phyloP scores from a whole-genome alignment of 169 alveolate genomes.

The Perkinsus olseni region DNA sequence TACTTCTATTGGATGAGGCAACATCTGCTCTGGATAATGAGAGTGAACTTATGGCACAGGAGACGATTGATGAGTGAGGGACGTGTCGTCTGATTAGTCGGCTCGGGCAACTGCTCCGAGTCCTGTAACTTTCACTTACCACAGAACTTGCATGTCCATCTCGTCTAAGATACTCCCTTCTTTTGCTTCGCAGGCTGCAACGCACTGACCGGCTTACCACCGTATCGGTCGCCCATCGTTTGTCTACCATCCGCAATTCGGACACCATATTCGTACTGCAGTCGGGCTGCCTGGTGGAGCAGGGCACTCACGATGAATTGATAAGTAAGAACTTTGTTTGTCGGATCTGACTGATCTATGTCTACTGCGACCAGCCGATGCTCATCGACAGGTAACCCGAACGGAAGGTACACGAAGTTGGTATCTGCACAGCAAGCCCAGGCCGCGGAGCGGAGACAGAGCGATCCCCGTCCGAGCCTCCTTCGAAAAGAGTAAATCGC shows the following conservation, averaged over 20 bases:
- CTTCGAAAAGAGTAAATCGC: neutral
- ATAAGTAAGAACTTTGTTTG: neutral
- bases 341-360: neutral
- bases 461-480: neutral
- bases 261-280: slow-evolving; percentile 39
- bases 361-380: too few relatives aligned
- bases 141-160: too few relatives aligned
- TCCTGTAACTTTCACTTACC: too few relatives aligned
- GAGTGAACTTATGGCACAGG: neutral
- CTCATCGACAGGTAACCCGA: neutral
- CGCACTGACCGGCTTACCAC: slow-evolving; percentile 11
- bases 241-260: slow-evolving; percentile 59
- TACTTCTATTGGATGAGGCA: slow-evolving; percentile 73
- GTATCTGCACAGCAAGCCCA: neutral
- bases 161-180: too few relatives aligned
- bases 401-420: neutral
- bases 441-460: neutral
- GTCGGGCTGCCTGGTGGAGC: neutral
- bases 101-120: too few relatives aligned
- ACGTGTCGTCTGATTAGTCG: neutral
- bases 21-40: slow-evolving; percentile 57
- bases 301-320: slow-evolving; percentile 2
- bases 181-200: neutral
- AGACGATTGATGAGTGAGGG: neutral
- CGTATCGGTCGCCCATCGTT: slow-evolving; percentile 67